These are phyloP conservation scores for Alternaria arborescens DNA, from an alignment of 2,329 filamentous ascomycete species.

Conservation along the genomic window DNA sequence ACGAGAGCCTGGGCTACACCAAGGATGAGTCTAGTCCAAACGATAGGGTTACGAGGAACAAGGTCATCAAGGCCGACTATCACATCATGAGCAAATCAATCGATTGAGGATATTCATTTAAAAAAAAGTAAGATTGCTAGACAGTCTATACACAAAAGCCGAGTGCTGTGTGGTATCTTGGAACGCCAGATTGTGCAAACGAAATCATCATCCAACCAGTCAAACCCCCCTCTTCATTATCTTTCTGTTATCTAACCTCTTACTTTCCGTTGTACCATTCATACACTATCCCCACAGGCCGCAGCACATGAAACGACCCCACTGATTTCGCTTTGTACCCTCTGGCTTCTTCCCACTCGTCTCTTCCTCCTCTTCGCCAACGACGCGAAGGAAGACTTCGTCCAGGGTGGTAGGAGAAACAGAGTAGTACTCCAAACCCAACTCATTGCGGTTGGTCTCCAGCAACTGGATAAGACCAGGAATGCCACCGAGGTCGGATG, in stretches of 20 bases:
- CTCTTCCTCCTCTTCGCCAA: slow-evolving; percentile 71
- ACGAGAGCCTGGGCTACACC: slow-evolving; percentile 65
- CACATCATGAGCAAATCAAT: slow-evolving; percentile 39
- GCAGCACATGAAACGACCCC: slow-evolving; percentile 2
- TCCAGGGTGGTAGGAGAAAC: slow-evolving; percentile 88
- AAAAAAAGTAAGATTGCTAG: not conserved
- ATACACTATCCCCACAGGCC: not conserved
- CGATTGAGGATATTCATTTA: not conserved
- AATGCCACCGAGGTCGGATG: slow-evolving; percentile 58
- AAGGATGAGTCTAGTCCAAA: slow-evolving; percentile 63
- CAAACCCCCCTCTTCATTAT: not conserved
- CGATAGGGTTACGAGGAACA: slow-evolving; percentile 49
- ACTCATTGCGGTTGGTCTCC: slow-evolving; percentile 71
- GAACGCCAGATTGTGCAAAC: not conserved
- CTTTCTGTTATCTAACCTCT: not conserved
- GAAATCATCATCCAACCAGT: not conserved
- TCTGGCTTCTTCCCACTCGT: slow-evolving; percentile 19
- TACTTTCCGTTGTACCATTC: not conserved
- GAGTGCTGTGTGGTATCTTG: not conserved
- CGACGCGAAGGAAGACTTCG: slow-evolving; percentile 88
- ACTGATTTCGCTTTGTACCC: slow-evolving; percentile 2
- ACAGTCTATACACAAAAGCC: slow-evolving; percentile 1
- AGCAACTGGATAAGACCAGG: slow-evolving; percentile 75
- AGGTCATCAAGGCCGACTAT: slow-evolving; percentile 35
- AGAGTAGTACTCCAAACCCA: slow-evolving; percentile 86